A percentile compares a stretch with the other conserved stretches of the same genome.
Evolutionary conservation across 2,329 filamentous ascomycete genomes (phyloP).

Genomic region (Proliferodiscus dingleyae): DNA sequence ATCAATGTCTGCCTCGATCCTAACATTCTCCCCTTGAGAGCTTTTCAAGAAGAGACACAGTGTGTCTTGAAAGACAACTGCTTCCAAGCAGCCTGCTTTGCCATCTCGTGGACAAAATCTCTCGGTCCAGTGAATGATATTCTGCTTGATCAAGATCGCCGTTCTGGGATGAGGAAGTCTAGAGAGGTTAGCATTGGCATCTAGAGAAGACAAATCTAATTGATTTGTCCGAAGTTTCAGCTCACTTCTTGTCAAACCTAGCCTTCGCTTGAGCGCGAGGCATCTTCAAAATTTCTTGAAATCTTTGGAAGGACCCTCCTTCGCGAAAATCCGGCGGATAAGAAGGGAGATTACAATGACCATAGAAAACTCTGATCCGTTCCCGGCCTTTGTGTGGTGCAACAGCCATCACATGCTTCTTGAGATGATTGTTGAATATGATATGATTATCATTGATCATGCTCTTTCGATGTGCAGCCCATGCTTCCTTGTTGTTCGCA

Average conservation of each 20-base stretch:
- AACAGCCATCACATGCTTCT: conserved; percentile 16
- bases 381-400: conserved; percentile 25
- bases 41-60: conserved; percentile 23
- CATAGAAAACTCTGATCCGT: conserved; percentile 31
- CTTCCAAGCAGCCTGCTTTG: conserved; percentile 1
- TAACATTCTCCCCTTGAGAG: conserved; percentile 12
- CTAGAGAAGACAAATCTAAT: too few species aligned
- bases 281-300: conserved; percentile 25
- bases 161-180: conserved; percentile 15
- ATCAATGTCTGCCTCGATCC: conserved; percentile 29
- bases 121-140: conserved; percentile 11
- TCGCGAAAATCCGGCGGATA: conserved; percentile 19
- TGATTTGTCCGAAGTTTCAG: too few species aligned
- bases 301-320: conserved; percentile 17
- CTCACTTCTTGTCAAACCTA: conserved; percentile 28
- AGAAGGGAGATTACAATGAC: conserved; percentile 20
- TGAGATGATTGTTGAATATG: conserved; percentile 19
- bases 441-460: conserved; percentile 10
- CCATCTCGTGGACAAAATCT: conserved; percentile 18
- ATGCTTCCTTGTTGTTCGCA: conserved; percentile 10
- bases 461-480: conserved; percentile 12
- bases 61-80: conserved; percentile 21
- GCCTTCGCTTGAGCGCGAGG: conserved; percentile 15
- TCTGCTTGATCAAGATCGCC: conserved; percentile 14
- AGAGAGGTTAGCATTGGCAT: conserved; percentile 1